A percentile compares a stretch with the other conserved stretches of the same genome.
phyloP scores from a whole-genome alignment of 2,329 filamentous ascomycete genomes.

The Pseudogymnoascus sp. region DNA sequence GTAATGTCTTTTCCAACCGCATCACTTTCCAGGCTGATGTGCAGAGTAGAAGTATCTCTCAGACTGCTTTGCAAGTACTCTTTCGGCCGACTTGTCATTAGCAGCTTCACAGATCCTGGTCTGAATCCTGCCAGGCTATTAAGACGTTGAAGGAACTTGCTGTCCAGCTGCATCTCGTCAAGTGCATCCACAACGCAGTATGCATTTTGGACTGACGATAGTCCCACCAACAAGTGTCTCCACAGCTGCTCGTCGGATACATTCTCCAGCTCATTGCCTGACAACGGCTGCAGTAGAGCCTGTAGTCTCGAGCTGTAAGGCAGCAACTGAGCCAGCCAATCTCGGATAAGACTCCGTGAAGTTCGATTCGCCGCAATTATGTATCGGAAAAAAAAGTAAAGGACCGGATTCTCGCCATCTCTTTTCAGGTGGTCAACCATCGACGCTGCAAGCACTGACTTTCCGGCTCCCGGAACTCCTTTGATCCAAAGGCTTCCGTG shows the following conservation, averaged over 20 bases:
- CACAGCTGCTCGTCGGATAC: conserved; percentile 23
- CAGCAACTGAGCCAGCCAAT: conserved; percentile 29
- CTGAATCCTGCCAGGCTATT: conserved; percentile 13
- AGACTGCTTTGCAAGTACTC: conserved; percentile 16
- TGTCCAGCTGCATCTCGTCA: conserved; percentile 14
- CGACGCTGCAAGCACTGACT: conserved; percentile 32
- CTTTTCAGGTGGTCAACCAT: conserved; percentile 18
- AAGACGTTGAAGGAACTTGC: conserved; percentile 11
- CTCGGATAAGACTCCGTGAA: conserved; percentile 23
- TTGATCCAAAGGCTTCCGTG: conserved; percentile 38
- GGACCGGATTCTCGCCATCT: conserved; percentile 18
- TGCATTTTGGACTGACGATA: conserved; percentile 18
- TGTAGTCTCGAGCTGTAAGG: conserved; percentile 23
- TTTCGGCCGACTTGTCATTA: conserved; percentile 19
- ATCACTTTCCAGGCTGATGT: conserved; percentile 17
- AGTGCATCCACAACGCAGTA: conserved; percentile 41
- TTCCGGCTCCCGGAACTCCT: conserved; percentile 37
- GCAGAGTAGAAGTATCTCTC: conserved; percentile 14
- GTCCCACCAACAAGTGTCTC: conserved; percentile 21
- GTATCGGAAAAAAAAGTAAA: conserved; percentile 33
- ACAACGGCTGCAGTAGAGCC: conserved; percentile 11
- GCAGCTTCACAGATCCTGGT: conserved; percentile 14
- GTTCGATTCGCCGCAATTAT: conserved; percentile 28
- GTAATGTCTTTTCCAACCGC: conserved; percentile 17
- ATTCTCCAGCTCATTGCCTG: conserved; percentile 12